Evolutionary conservation across 192 early-diverging fungal species (phyloP).

Genomic region (Backusella morwellensis): DNA sequence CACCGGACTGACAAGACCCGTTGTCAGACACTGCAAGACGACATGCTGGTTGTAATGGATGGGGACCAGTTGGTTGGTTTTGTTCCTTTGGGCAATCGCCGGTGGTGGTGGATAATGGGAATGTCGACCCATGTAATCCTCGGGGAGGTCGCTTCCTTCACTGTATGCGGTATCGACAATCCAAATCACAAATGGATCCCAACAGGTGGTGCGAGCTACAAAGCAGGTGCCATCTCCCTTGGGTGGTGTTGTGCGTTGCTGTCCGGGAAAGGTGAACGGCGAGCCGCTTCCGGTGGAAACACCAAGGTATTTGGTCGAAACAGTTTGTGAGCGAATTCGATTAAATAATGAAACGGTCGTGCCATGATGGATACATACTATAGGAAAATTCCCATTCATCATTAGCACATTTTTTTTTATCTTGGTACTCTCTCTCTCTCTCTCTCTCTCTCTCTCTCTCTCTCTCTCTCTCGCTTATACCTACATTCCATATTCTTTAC

Average conservation of each 20-base stretch:
- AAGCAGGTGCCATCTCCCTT: slow-evolving; percentile 59
- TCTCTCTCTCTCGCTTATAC: slow-evolving; percentile 10
- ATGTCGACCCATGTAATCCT: slow-evolving; percentile 50
- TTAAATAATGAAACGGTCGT: slow-evolving; percentile 87
- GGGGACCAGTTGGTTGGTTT: slow-evolving; percentile 57
- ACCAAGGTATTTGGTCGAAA: slow-evolving; percentile 83
- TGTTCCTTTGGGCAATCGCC: slow-evolving; percentile 67
- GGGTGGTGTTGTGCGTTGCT: neutral
- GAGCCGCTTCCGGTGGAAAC: slow-evolving; percentile 45
- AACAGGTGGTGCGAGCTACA: slow-evolving; percentile 71
- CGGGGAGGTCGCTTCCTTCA: slow-evolving; percentile 34
- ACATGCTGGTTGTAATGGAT: slow-evolving; percentile 88
- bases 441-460: no score
- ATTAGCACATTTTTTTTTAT: neutral
- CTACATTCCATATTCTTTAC: slow-evolving; percentile 76
- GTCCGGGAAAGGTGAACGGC: slow-evolving; percentile 27
- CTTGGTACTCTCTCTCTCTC: no score
- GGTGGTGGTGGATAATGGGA: slow-evolving; percentile 68
- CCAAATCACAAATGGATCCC: slow-evolving; percentile 90
- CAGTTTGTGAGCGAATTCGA: slow-evolving; percentile 85
- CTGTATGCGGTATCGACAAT: slow-evolving; percentile 64
- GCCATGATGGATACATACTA: slow-evolving; percentile 86
- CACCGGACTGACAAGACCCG: slow-evolving; percentile 77
- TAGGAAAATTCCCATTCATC: neutral
- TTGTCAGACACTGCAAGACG: slow-evolving; percentile 84